Evolutionary conservation across 2,329 filamentous ascomycete genomes (phyloP).

Genomic region (Parastagonospora avenae): DNA sequence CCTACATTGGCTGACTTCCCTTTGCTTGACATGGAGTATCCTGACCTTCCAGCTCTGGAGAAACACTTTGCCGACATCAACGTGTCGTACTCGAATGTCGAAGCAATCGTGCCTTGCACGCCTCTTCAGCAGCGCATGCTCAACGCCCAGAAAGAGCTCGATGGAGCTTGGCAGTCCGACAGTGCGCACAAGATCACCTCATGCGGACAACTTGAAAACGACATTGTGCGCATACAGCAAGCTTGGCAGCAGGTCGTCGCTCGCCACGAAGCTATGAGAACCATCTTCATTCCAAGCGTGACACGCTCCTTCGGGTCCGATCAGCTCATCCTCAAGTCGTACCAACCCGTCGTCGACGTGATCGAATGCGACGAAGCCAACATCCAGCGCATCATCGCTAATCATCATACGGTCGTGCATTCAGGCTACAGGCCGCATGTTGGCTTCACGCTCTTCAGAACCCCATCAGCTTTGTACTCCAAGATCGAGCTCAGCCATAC

Average conservation of each 20-base stretch:
- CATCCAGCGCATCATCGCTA: slow-evolving; percentile 7
- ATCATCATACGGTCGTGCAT: slow-evolving; percentile 6
- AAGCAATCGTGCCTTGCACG: slow-evolving; percentile 13
- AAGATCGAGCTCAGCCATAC: slow-evolving; percentile 22
- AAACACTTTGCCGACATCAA: slow-evolving; percentile 10
- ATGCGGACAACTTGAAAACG: neutral
- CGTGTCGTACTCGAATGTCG: slow-evolving; percentile 6
- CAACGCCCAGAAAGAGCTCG: slow-evolving; percentile 3
- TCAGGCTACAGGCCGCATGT: slow-evolving; percentile 10
- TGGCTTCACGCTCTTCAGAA: slow-evolving; percentile 7
- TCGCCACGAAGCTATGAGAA: slow-evolving; percentile 19
- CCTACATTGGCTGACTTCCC: slow-evolving; percentile 49
- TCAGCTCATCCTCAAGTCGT: slow-evolving; percentile 20
- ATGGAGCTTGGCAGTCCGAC: slow-evolving; percentile 12
- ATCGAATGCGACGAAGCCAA: slow-evolving; percentile 3
- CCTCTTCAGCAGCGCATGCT: slow-evolving; percentile 11
- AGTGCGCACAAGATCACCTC: slow-evolving; percentile 12
- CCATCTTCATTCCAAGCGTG: slow-evolving; percentile 18
- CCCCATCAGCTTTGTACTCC: slow-evolving; percentile 31
- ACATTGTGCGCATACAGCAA: slow-evolving; percentile 4
- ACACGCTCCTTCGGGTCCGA: slow-evolving; percentile 17
- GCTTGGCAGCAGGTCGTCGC: slow-evolving; percentile 19
- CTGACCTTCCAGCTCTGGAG: slow-evolving; percentile 30
- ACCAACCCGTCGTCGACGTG: slow-evolving; percentile 3
- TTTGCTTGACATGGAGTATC: slow-evolving; percentile 49